Evolutionary conservation across 2,329 filamentous ascomycete genomes (phyloP).

Genomic region (Claviceps spartinae): DNA sequence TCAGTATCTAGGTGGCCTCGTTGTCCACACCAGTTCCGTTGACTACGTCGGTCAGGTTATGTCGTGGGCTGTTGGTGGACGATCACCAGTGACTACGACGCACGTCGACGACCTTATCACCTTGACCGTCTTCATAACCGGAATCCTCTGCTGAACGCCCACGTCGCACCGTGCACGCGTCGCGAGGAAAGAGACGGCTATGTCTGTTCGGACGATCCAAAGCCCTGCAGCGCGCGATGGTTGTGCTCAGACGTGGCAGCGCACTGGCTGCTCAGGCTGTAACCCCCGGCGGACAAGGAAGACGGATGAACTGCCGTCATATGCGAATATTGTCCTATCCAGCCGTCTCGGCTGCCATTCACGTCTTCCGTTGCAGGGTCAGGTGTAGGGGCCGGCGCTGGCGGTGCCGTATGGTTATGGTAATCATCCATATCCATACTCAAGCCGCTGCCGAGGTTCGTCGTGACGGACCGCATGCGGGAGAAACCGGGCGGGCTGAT

Average conservation of each 20-base stretch:
- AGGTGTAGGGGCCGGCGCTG: not conserved
- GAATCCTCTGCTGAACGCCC: too few relatives aligned
- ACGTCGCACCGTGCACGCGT: too few relatives aligned
- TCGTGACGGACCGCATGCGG: not conserved
- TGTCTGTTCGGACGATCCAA: not conserved
- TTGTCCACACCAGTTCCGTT: too few relatives aligned
- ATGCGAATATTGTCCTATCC: constrained; percentile 2
- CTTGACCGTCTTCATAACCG: too few relatives aligned
- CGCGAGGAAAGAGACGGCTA: too few relatives aligned
- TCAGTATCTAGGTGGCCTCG: too few relatives aligned
- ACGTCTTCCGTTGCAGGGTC: not conserved
- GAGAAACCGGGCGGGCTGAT: constrained; percentile 1
- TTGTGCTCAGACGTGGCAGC: constrained; percentile 1
- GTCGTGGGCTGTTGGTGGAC: too few relatives aligned
- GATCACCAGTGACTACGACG: too few relatives aligned
- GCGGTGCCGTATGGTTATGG: not conserved
- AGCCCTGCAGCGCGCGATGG: not conserved
- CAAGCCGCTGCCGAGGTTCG: constrained; percentile 1
- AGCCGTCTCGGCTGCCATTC: not conserved
- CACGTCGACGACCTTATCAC: too few relatives aligned
- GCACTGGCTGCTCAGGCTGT: not conserved
- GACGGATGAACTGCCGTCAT: constrained; percentile 4
- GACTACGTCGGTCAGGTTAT: too few relatives aligned
- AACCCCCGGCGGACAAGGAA: not conserved
- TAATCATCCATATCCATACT: constrained; percentile 1